Percentiles rank a stretch among this genome's conserved stretches.
Conservation (phyloP, 352 stramenopile species). For the Phytophthora colocasiae region DNA sequence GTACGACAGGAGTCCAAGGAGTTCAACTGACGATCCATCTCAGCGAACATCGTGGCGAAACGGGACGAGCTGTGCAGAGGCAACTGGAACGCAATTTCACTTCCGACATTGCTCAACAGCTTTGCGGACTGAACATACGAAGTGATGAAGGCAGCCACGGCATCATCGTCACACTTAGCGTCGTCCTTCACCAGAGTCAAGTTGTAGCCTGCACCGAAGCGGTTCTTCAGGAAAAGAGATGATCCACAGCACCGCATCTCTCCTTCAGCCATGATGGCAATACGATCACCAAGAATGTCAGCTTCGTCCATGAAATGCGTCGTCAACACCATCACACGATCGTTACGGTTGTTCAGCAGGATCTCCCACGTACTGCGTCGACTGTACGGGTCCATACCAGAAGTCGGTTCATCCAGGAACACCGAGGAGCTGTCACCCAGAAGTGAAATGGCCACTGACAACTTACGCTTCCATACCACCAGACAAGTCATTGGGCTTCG, state of each 20-base stretch:
- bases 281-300: constrained; percentile 84
- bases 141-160: constrained; percentile 46
- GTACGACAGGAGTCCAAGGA: constrained; percentile 57
- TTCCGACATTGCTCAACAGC: constrained; percentile 73
- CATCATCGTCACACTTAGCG: constrained; percentile 34
- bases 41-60: constrained; percentile 71
- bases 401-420: constrained; percentile 93
- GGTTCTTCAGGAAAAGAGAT: constrained; percentile 84
- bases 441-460: constrained; percentile 90
- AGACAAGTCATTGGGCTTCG: constrained; percentile 63
- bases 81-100: constrained; percentile 75
- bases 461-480: constrained; percentile 93
- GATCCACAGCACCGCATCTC: constrained; percentile 75
- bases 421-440: constrained; percentile 87
- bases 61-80: constrained; percentile 48
- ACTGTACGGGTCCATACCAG: constrained; percentile 96
- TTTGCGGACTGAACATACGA: constrained; percentile 42
- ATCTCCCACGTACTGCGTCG: constrained; percentile 94
- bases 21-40: constrained; percentile 55
- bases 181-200: constrained; percentile 71
- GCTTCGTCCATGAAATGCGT: constrained; percentile 97
- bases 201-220: constrained; percentile 76
- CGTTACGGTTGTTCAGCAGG: constrained; percentile 62
- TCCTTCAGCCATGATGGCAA: constrained; percentile 88
- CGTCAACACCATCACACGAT: constrained; percentile 88